These are phyloP conservation scores for Penicillium lagena DNA, from an alignment of 495 filamentous ascomycete genomes.

Conservation along the genomic window DNA sequence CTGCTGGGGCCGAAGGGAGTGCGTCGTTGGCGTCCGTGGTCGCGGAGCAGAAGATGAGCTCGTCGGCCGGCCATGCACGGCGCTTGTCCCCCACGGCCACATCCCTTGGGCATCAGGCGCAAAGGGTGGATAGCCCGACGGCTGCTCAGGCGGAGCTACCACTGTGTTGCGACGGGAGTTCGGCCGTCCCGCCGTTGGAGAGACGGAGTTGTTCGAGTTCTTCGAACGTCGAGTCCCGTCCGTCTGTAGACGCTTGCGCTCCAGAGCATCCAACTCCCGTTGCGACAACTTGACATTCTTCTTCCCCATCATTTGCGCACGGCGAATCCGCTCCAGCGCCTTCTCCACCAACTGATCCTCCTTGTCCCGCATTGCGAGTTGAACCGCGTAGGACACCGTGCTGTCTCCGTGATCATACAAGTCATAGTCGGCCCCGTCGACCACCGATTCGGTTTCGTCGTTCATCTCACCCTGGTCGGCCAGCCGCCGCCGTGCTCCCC, in stretches of 20 bases:
- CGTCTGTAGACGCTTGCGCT: slow-evolving; percentile 56
- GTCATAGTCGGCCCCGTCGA: slow-evolving; percentile 46
- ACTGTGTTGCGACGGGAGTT: slow-evolving; percentile 17
- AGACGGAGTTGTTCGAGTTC: slow-evolving; percentile 3
- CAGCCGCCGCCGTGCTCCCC: slow-evolving; percentile 36
- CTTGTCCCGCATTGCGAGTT: slow-evolving; percentile 52
- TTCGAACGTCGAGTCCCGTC: slow-evolving; percentile 19
- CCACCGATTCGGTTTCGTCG: slow-evolving; percentile 39
- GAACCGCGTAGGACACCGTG: slow-evolving; percentile 42
- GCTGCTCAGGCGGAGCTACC: slow-evolving; percentile 16
- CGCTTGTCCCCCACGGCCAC: slow-evolving; percentile 16
- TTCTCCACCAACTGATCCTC: slow-evolving; percentile 69
- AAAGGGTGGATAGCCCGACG: slow-evolving; percentile 18
- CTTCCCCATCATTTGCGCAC: slow-evolving; percentile 65
- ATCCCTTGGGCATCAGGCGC: slow-evolving; percentile 15
- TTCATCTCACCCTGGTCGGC: slow-evolving; percentile 43
- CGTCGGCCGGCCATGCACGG: slow-evolving; percentile 14
- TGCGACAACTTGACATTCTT: slow-evolving; percentile 69
- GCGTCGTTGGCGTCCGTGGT: slow-evolving; percentile 33
- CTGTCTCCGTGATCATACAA: slow-evolving; percentile 47
- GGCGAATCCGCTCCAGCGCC: slow-evolving; percentile 69
- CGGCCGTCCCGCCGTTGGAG: slow-evolving; percentile 4
- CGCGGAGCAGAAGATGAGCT: slow-evolving; percentile 26
- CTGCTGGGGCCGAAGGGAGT: slow-evolving; percentile 30
- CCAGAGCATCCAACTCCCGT: slow-evolving; percentile 68